Evolutionary conservation across 768 basidiomycete genomes (phyloP).

Genomic region (Rhizopogon salebrosus): DNA sequence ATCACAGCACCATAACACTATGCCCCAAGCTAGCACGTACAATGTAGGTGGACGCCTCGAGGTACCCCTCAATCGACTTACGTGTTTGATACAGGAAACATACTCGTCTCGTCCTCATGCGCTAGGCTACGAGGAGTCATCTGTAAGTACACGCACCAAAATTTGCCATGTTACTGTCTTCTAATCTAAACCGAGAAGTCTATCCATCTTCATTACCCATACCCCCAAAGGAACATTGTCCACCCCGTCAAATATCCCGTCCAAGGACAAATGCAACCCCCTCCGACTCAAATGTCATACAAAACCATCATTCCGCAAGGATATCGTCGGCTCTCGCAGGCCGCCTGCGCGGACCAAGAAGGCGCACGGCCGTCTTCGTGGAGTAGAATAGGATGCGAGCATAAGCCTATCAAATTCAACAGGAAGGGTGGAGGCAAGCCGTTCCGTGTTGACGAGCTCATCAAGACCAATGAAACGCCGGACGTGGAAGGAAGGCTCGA

Average conservation of each 20-base stretch:
- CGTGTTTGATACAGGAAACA: background rate
- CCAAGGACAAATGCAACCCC: slow-evolving; percentile 2
- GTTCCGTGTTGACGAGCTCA: slow-evolving; percentile 20
- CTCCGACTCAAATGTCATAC: background rate
- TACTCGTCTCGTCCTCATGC: slow-evolving; percentile 22
- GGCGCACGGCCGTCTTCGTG: background rate
- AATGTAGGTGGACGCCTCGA: background rate
- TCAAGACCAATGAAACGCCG: slow-evolving; percentile 20
- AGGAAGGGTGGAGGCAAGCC: slow-evolving; percentile 19
- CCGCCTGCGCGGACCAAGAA: slow-evolving; percentile 5
- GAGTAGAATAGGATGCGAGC: slow-evolving; percentile 6
- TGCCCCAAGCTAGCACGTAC: background rate
- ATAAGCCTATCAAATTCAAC: slow-evolving; percentile 27
- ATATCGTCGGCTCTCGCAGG: slow-evolving; percentile 10
- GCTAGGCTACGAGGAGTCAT: slow-evolving; percentile 11
- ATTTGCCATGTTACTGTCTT: slow-evolving; percentile 1
- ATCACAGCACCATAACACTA: background rate
- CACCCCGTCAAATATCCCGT: slow-evolving; percentile 18
- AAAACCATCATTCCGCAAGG: slow-evolving; percentile 20
- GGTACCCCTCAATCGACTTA: background rate
- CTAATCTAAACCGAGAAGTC: slow-evolving; percentile 4
- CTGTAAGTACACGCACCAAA: background rate
- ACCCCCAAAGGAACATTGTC: slow-evolving; percentile 24
- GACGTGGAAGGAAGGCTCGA: slow-evolving; percentile 16
- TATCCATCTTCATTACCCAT: slow-evolving; percentile 20